Evolutionary conservation across 2,329 filamentous ascomycete genomes (phyloP), one percentile per base, ranked within the genome.

Genomic region (Aureobasidium sp.): DNA sequence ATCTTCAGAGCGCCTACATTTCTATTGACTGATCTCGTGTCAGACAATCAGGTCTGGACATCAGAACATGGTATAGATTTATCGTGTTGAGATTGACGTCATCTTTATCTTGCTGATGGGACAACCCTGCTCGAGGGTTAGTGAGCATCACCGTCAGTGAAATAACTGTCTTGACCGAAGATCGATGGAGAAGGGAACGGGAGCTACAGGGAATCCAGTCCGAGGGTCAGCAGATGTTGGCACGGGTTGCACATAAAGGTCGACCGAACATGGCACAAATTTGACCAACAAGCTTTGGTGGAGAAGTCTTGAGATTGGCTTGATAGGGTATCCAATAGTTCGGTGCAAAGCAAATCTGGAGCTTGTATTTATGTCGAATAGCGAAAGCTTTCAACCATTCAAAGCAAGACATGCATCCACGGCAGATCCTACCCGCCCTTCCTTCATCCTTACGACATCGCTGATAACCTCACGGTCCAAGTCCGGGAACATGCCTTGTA

Each of bases 401-500:
- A 80, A 64, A 26, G 76, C 76, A 36, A 80, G 68, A 70, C 78
- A 80, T 29, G 77, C 78, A 71, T 80, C 78, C 1, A 80, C 78
- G 1, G 78, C 78, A 46, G 74, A 65, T 0, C 78, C 78, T 3
- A 80, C 77, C 47, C 78, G 85, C 72, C 94, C 95, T 75, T 97
- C 88, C 77, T 99, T 97, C 78, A 95, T 86, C 73, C 93, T 87
- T 29, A 99, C 94, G 44, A 99, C 94, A 77, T 99, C 94, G 70
- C 92, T 92, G 71, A 99, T 97, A 41, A 99, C 84, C 53, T 99
- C 95, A 70, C 86, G 85, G 74, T 99, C 94, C 56, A 99, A 79
- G 71, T 95, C 91, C 0, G 94, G 94, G 73, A 99, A 99, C 94
- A 99, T 99, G 68, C 91, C 89, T 52, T 90, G 87, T 62, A 99